Base-by-base conservation (phyloP, 371 early-diverging fungal species). In the Actinomortierella ambigua region DNA sequence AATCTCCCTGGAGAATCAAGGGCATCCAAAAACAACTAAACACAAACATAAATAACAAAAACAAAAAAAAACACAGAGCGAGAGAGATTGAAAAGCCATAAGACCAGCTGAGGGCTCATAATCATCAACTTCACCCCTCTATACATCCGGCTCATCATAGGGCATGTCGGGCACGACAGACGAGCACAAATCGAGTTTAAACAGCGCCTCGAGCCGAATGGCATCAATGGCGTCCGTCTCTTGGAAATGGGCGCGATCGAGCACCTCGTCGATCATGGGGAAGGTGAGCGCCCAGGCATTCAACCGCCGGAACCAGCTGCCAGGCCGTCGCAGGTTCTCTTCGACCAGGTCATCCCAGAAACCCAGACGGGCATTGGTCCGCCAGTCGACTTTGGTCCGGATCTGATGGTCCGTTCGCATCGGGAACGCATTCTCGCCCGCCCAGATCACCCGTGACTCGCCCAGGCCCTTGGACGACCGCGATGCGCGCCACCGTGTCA, bases 261-360 rank as follows among this genome's bases (percentile, higher is more conserved):
- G 26, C 9, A 63, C 41, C 43, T 68, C 55, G 39, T 68, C 63
- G 3, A 68, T 40, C 59, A 68, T 63, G 28, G 69, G 69, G 56
- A 68, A 68, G 57, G 69, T 68, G 22, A 68, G 44, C 42, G 62
- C 63, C 69, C 69, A 68, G 4, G 69, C 40, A 44, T 68, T 68
- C 46, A 68, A 27, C 3, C 69, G 55, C 5, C 63, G 59, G 69
- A 68, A 56, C 69, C 69, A 68, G 14, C 56, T 52, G 6, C 60
- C 63, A 2, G 50, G 49, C 43, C 50, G 49, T 29, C 59, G 68
- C 5, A 63, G 55, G 15, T 62, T 59, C 4, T 40, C 53, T 48
- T 68, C 68, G 24, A 62, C 55, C 63, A 61, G 59, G 28, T 68
- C 68, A 26, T 68, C 68, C 68, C 68, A 68, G 47, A 62, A 68